phyloP scores from a whole-genome alignment of 495 filamentous ascomycete species.

The Lepraria neglecta region DNA sequence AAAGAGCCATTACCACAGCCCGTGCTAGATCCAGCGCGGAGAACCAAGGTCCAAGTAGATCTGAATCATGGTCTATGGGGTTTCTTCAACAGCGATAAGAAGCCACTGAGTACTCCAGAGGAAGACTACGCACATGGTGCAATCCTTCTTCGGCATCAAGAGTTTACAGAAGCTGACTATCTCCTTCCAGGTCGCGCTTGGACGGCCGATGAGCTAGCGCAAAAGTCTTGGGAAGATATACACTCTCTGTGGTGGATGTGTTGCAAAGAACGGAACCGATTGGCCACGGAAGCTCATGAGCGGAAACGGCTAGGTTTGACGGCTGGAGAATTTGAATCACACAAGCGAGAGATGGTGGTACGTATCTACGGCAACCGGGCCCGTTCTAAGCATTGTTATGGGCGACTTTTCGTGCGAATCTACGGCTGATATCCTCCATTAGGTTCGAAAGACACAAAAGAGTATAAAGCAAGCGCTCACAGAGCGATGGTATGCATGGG shows the following conservation, averaged over 20 bases:
- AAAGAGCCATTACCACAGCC: slow-evolving; percentile 71
- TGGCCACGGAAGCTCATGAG: slow-evolving; percentile 70
- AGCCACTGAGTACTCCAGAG: slow-evolving; percentile 58
- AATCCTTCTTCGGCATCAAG: slow-evolving; percentile 3
- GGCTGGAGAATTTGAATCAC: slow-evolving; percentile 58
- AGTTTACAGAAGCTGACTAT: slow-evolving; percentile 4
- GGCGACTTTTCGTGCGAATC: neutral
- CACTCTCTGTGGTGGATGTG: slow-evolving; percentile 94
- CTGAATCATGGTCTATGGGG: slow-evolving; percentile 85
- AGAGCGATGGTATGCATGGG: slow-evolving; percentile 85
- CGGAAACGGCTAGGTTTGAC: slow-evolving; percentile 54
- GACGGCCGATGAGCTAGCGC: slow-evolving; percentile 79
- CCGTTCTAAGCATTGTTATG: neutral
- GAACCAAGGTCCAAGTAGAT: slow-evolving; percentile 50
- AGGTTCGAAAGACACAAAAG: slow-evolving; percentile 68
- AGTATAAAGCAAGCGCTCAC: slow-evolving; percentile 77
- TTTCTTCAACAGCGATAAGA: slow-evolving; percentile 69
- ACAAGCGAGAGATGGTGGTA: slow-evolving; percentile 56
- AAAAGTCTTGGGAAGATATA: slow-evolving; percentile 89
- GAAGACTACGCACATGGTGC: slow-evolving; percentile 62
- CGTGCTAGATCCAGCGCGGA: slow-evolving; percentile 46
- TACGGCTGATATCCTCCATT: slow-evolving; percentile 23
- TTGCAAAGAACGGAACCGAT: slow-evolving; percentile 81
- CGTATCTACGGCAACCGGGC: slow-evolving; percentile 27
- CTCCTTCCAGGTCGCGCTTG: slow-evolving; percentile 61